Conservation (phyloP, 2,329 filamentous ascomycete genomes). For the Whalleya microplaca region DNA sequence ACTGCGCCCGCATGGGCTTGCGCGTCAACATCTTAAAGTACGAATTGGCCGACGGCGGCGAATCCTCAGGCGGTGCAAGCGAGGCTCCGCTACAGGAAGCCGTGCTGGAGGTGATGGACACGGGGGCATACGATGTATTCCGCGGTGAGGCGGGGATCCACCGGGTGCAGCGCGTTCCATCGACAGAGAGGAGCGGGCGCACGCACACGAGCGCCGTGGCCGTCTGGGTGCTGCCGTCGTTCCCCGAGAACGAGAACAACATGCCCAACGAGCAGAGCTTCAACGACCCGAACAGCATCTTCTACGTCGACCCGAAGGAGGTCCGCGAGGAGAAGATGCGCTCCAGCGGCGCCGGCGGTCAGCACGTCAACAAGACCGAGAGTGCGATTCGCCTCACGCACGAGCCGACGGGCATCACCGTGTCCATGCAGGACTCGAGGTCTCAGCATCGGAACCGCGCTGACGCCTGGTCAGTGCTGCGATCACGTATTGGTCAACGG, state of each 20-base stretch:
- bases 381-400: constrained; percentile 93
- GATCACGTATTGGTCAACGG: constrained; percentile 79
- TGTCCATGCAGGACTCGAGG: constrained; percentile 90
- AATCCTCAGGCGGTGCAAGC: constrained; percentile 55
- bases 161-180: constrained; percentile 89
- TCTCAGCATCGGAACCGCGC: constrained; percentile 90
- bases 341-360: constrained; percentile 87
- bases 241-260: constrained; percentile 61
- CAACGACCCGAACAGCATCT: constrained; percentile 86
- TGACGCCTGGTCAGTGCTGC: constrained; percentile 82
- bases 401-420: constrained; percentile 80
- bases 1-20: constrained; percentile 72
- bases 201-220: constrained; percentile 93
- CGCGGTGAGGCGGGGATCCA: constrained; percentile 93
- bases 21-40: constrained; percentile 75
- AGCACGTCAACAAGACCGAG: constrained; percentile 99
- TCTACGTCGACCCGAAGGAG: constrained; percentile 84
- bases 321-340: constrained; percentile 89
- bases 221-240: constrained; percentile 87
- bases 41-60: constrained; percentile 69
- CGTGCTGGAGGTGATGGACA: constrained; percentile 77
- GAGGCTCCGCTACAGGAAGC: constrained; percentile 82
- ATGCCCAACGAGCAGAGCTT: constrained; percentile 60
- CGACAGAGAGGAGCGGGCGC: constrained; percentile 86
- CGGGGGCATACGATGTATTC: constrained; percentile 79